phyloP scores from a whole-genome alignment of 2,329 filamentous ascomycete species.

The Bipolaris sorokiniana region DNA sequence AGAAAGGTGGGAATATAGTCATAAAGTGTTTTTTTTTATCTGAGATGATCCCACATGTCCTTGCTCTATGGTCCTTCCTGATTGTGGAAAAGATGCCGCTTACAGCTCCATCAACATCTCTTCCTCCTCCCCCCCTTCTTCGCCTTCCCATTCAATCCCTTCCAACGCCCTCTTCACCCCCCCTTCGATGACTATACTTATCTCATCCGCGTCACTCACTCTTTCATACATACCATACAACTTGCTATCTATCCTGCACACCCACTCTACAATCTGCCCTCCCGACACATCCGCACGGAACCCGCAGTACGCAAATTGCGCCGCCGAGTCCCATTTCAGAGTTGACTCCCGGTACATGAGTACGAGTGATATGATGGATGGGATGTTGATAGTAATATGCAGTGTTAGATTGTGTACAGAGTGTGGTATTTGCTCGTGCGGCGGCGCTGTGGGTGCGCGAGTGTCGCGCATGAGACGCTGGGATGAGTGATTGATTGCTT shows the following conservation, averaged over 20 bases:
- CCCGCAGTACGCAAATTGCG: slow-evolving; percentile 14
- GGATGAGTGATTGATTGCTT: background rate
- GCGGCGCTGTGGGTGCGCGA: too few species aligned
- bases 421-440: too few species aligned
- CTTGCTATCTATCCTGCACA: slow-evolving; percentile 18
- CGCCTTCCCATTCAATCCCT: background rate
- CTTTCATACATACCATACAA: slow-evolving; percentile 17
- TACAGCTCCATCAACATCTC: slow-evolving; percentile 38
- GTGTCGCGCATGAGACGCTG: too few species aligned
- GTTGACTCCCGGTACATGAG: slow-evolving; percentile 28
- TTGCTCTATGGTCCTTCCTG: too few species aligned
- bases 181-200: slow-evolving; percentile 19
- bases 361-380: slow-evolving; percentile 1
- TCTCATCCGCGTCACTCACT: slow-evolving; percentile 12
- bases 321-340: slow-evolving; percentile 26
- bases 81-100: too few species aligned
- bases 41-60: too few species aligned
- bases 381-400: background rate
- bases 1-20: too few species aligned
- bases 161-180: slow-evolving; percentile 18
- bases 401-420: background rate
- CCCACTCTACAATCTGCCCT: slow-evolving; percentile 23
- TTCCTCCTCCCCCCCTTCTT: slow-evolving; percentile 12
- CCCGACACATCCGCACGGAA: slow-evolving; percentile 12
- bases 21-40: too few species aligned